These are phyloP conservation scores for Solidago caesia DNA, from an alignment of 129 eudicot species.

Conservation along the genomic window DNA sequence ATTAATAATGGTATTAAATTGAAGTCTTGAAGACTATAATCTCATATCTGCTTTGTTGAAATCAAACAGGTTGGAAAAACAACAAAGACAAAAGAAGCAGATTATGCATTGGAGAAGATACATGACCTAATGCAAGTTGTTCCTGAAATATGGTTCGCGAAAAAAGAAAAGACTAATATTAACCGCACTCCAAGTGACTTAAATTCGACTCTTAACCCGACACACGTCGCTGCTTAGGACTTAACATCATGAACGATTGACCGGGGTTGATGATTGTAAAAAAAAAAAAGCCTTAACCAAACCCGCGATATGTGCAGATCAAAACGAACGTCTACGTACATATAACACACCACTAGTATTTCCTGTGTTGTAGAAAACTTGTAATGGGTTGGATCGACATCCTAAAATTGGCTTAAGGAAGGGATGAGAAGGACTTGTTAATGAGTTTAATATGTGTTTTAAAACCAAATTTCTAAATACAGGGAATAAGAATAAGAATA, in stretches of 20 bases:
- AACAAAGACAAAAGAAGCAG: conserved; percentile 59
- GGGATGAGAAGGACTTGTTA: background rate
- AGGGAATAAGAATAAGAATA: conserved; percentile 12
- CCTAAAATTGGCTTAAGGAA: background rate
- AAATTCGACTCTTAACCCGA: conserved; percentile 43
- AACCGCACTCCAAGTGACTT: conserved; percentile 46
- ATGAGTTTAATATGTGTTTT: background rate
- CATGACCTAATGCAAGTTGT: conserved; percentile 51
- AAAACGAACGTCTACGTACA: conserved; percentile 1
- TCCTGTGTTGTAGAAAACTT: background rate
- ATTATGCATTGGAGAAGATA: conserved; percentile 66
- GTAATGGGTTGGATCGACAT: background rate
- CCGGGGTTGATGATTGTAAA: conserved; percentile 13
- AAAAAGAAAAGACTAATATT: conserved; percentile 24
- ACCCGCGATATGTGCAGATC: background rate
- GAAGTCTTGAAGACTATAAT: background rate
- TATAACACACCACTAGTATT: background rate
- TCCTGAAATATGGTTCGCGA: conserved; percentile 70
- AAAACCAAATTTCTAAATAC: background rate
- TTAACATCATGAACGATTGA: background rate
- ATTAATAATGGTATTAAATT: too few species aligned
- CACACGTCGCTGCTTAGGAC: conserved; percentile 57
- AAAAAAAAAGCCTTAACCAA: background rate
- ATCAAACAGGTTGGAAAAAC: conserved; percentile 66
- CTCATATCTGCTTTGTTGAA: background rate